Evolutionary conservation across 208 protist genomes (phyloP).

Genomic region (Angomonas deanei): DNA sequence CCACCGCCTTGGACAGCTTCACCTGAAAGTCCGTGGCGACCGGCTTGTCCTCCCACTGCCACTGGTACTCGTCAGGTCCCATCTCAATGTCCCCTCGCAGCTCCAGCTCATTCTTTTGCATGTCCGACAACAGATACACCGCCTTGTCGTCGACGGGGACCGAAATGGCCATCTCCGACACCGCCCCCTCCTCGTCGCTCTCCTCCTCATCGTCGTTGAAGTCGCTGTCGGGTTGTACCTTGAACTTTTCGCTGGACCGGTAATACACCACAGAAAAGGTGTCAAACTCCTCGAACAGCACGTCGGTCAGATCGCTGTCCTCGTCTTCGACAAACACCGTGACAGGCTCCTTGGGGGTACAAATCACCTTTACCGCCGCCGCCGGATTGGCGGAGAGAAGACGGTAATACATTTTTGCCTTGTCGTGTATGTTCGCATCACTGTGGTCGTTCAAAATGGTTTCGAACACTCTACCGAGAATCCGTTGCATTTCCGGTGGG

Average conservation of each 20-base stretch:
- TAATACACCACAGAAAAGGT: slow-evolving; percentile 82
- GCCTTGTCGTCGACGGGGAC: background rate
- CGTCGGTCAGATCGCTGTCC: slow-evolving; percentile 51
- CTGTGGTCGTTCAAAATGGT: slow-evolving; percentile 74
- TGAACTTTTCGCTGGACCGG: slow-evolving; percentile 39
- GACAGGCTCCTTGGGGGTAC: slow-evolving; percentile 35
- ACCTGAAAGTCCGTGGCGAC: slow-evolving; percentile 9
- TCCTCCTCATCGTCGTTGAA: slow-evolving; percentile 14
- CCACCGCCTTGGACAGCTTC: slow-evolving; percentile 8
- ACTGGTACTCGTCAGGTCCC: slow-evolving; percentile 36
- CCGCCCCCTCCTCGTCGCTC: slow-evolving; percentile 2
- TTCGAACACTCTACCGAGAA: slow-evolving; percentile 79
- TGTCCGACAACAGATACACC: background rate
- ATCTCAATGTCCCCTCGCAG: slow-evolving; percentile 38
- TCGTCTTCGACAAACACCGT: slow-evolving; percentile 62
- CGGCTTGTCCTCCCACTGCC: slow-evolving; percentile 16
- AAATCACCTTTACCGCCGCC: slow-evolving; percentile 49
- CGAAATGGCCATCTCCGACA: background rate
- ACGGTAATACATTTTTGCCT: slow-evolving; percentile 83
- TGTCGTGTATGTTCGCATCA: slow-evolving; percentile 82
- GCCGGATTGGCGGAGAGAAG: slow-evolving; percentile 48
- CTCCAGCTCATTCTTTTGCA: background rate
- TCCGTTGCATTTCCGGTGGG: slow-evolving; percentile 82
- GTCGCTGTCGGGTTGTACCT: background rate
- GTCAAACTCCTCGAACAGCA: slow-evolving; percentile 89